Base-by-base conservation (phyloP, 2,329 filamentous ascomycete genomes). In the Verticillium albo-atrum region DNA sequence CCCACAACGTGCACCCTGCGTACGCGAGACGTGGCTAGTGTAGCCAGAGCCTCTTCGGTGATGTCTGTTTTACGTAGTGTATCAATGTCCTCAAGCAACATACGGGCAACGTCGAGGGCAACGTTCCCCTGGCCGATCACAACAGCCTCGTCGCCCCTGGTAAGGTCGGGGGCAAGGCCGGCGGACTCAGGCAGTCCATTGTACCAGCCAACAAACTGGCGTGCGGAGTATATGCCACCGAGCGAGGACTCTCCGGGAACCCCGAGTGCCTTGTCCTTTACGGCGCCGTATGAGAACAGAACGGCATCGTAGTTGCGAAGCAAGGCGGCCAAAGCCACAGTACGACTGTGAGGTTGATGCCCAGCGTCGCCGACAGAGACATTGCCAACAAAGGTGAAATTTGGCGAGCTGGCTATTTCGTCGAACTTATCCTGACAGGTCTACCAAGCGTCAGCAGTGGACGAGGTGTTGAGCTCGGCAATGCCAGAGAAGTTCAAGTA, bases 201-300 rank as follows among this genome's bases (percentile, higher is more conserved):
- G 74, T 99, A 99, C 95, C 95, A 99, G 20, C 93, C 95, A 1
- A 99, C 95, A 71, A 98, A 97, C 42, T 92, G 89, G 28, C 95
- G 86, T 2, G 95, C 95, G 7, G 93, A 97, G 71, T 92, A 89
- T 20, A 98, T 86, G 3, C 91, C 91, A 27, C 81, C 79, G 6
- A 95, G 76, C 6, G 75, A 73, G 3, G 88, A 82, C 69, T 99
- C 95, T 9, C 94, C 93, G 0, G 89, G 87, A 35, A 99, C 87
- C 0, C 85, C 88, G 0, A 99, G 80, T 58, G 83, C 86, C 64
- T 87, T 88, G 72, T 99, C 95, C 70, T 90, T 85, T 1, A 91
- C 89, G 3, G 95, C 94, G 15, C 95, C 95, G 67, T 99, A 99
- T 0, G 95, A 88, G 72, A 99, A 94, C 3, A 98, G 80, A 9